Evolutionary conservation across 2,329 filamentous ascomycete genomes (phyloP), one percentile per base, ranked within the genome.

Genomic region (Exophiala lecanii-corni): DNA sequence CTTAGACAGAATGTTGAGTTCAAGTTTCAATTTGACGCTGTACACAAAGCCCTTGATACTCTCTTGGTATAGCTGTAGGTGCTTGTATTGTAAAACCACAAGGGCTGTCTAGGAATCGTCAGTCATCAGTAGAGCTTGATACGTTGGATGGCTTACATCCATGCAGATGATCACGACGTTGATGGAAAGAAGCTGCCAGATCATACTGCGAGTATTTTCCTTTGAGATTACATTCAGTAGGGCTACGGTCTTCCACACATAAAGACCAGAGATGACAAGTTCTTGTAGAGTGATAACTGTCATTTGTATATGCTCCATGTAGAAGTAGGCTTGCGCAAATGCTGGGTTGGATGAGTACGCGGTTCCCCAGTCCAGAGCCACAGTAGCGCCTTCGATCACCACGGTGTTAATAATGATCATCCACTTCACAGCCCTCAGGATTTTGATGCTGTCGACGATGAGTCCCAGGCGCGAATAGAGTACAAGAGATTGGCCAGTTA

Each of bases 241-340:
- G 68, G 63, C 67, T 44, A 72, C 57, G 0, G 75, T 74, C 50
- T 77, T 73, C 58, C 62, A 64, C 40, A 79, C 75, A 55, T 76
- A 78, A 9, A 76, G 59, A 1, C 63, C 62, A 1, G 74, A 76
- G 39, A 79, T 68, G 47, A 74, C 62, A 35, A 72, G 65, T 46
- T 79, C 75, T 53, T 78, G 75, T n/a, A 77, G 43, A 50, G 71
- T 75, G 53, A 78, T 78, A 6, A 73, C 62, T 2, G 71, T 74
- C 55, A 78, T 69, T 51, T 79, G 74, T 15, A 78, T 67, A 55
- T 73, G 72, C 50, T 78, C 75, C 60, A 73, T 67, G 36, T 69
- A 55, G 28, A 64, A 64, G 54, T 70, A 71, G 5, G 60, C 65
- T 6, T 43, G 37, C n/a, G 56, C 54, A 45, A 60, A 69, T 3